Evolutionary conservation across 2,329 filamentous ascomycete species (phyloP), one percentile per base, ranked within the genome.

Genomic region (Epichloe sp.): DNA sequence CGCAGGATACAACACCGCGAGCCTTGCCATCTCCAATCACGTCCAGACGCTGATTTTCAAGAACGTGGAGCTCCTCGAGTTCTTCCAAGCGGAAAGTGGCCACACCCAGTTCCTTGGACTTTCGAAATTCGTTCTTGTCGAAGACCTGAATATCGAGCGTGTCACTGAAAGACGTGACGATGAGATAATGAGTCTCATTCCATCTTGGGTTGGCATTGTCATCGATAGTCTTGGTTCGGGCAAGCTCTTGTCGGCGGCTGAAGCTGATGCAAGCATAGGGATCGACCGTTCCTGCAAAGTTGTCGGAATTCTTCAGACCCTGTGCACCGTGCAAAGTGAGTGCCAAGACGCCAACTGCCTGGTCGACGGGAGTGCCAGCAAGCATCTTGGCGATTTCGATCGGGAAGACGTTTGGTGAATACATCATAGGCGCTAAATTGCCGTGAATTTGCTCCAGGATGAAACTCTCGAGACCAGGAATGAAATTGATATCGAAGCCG

Each of bases 301-400:
- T 93, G 72, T 97, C 93, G 2, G 85, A 80, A 62, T 97, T 97
- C 78, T 95, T 97, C 59, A 98, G 79, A 37, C 90, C 89, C 58
- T 90, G 83, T 2, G 90, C 93, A 41, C 88, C 86, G 65, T 98
- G 88, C 55, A 98, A 78, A 6, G 89, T 95, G 54, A 98, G 75
- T 23, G 91, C 91, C 49, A 98, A 70, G 8, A 98, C 90, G 65
- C 93, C 93, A 61, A 98, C 88, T 11, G 93, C 93, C 69, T 95
- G 88, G 65, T 98, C 94, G 48, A 98, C 87, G 0, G 93, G 83
- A 53, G 86, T 91, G 53, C 93, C 93, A 43, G 91, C 87, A 56
- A 98, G 76, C 88, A 98, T 93, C 77, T 98, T 97, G 59, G 93
- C 93, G 52, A 98, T 88, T 64, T 98, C 93, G 58, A 98, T 93